phyloP scores from a whole-genome alignment of 495 filamentous ascomycete species.

The Cercophora samala region DNA sequence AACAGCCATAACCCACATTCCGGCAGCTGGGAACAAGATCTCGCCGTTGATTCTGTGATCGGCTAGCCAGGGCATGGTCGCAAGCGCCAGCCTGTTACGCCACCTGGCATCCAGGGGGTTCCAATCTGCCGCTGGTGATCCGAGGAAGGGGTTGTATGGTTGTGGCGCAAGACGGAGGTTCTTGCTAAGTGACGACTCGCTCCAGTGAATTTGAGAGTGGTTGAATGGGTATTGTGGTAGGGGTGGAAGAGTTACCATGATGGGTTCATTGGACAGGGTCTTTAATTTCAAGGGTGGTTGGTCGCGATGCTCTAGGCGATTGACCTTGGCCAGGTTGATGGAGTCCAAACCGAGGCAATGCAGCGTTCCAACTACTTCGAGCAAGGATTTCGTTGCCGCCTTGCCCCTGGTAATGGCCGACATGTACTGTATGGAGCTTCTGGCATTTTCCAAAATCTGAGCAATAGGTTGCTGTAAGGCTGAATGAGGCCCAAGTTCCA shows the following conservation, averaged over 20 bases:
- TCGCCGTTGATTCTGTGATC: slow-evolving; percentile 39
- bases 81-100: slow-evolving; percentile 42
- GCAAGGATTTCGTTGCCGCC: slow-evolving; percentile 20
- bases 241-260: slow-evolving; percentile 31
- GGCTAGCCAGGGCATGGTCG: slow-evolving; percentile 43
- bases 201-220: slow-evolving; percentile 39
- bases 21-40: slow-evolving; percentile 46
- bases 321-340: slow-evolving; percentile 36
- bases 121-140: slow-evolving; percentile 34
- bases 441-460: slow-evolving; percentile 21
- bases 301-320: background rate
- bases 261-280: background rate
- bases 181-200: slow-evolving; percentile 37
- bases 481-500: slow-evolving; percentile 52
- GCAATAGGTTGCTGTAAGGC: slow-evolving; percentile 37
- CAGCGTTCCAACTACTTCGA: slow-evolving; percentile 31
- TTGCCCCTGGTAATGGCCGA: slow-evolving; percentile 21
- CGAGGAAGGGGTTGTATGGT: slow-evolving; percentile 47
- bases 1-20: slow-evolving; percentile 44
- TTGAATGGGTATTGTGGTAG: slow-evolving; percentile 42
- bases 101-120: slow-evolving; percentile 42
- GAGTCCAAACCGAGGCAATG: slow-evolving; percentile 31
- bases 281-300: background rate
- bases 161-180: slow-evolving; percentile 39
- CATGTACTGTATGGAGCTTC: slow-evolving; percentile 13